Base-by-base conservation (phyloP, 2,329 filamentous ascomycete species). In the Pseudogymnoascus sp. region DNA sequence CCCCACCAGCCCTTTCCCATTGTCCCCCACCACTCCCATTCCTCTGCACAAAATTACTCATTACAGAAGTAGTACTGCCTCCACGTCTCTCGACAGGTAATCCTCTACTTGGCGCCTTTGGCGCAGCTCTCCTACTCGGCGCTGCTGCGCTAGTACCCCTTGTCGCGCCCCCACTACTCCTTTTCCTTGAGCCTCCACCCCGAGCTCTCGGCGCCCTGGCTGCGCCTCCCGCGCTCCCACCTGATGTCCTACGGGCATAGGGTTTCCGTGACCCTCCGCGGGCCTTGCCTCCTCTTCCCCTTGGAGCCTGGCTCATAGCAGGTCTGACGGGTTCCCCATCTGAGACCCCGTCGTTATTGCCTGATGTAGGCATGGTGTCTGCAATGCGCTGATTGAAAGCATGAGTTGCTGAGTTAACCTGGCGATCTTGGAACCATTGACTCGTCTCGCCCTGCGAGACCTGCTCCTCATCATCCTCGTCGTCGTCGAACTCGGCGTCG, bases 401-500 rank as follows among this genome's bases (percentile, higher is more conserved):
- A 6, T 58, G 57, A 4, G 57, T 58, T 58, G 57, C 33, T 5
- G 35, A 37, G 37, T 38, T 58, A 33, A 25, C n/a, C 18, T 36
- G 47, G 47, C 28, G 47, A 6, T 54, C 11, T 5, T 54, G 47
- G 47, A 54, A 54, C 47, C 47, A 54, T n/a, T 54, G 47, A 25
- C 47, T 54, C n/a, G 47, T 54, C 47, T 54, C 47, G 47, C 47
- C 47, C n/a, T 54, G 47, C 12, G 28, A 54, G n/a, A 20, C 28
- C 16, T 33, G 25, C n/a, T 54, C 47, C n/a, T 20, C 47, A 5
- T 54, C 47, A 9, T 2, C 47, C 25, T 43, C 39, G 2, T 43
- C 39, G 9, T 33, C 28, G 9, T 68, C 66, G 4, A 65, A 74
- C 16, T 73, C 64, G 22, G 75, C 57, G 3, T 63, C 59, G 12